These are phyloP conservation scores for Trichoderma virens DNA, from an alignment of 495 filamentous ascomycete species.

Conservation along the genomic window DNA sequence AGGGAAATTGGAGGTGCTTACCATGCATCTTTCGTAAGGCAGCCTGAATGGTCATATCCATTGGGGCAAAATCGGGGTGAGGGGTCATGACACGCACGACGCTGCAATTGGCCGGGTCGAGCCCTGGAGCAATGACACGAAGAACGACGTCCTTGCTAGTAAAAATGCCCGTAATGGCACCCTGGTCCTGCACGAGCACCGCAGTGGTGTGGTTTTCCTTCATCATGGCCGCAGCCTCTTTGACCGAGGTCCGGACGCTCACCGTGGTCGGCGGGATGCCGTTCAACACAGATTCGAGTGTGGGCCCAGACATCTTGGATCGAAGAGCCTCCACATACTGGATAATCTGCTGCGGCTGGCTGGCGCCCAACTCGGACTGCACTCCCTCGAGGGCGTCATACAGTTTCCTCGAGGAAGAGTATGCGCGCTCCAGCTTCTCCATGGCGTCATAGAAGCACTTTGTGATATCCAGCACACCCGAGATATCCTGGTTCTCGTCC, in stretches of 20 bases:
- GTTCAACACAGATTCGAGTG: slow-evolving; percentile 87
- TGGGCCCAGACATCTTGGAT: slow-evolving; percentile 95
- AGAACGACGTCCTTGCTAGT: slow-evolving; percentile 99
- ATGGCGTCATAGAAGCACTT: slow-evolving; percentile 99
- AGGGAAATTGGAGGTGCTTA: slow-evolving; percentile 32
- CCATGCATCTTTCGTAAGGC: slow-evolving; percentile 98
- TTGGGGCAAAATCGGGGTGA: slow-evolving; percentile 95
- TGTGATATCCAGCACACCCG: slow-evolving; percentile 95
- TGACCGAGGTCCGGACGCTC: slow-evolving; percentile 89
- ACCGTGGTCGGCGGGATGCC: slow-evolving; percentile 90
- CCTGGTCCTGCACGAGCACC: slow-evolving; percentile 91
- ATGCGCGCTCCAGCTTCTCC: slow-evolving; percentile 97
- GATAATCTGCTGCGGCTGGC: slow-evolving; percentile 95
- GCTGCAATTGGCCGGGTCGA: slow-evolving; percentile 91
- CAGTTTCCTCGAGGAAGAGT: slow-evolving; percentile 89
- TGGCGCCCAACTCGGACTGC: slow-evolving; percentile 94
- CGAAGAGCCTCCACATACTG: slow-evolving; percentile 95
- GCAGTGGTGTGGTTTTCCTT: slow-evolving; percentile 98
- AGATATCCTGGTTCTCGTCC: slow-evolving; percentile 99
- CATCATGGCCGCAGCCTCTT: slow-evolving; percentile 90
- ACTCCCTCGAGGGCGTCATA: slow-evolving; percentile 98
- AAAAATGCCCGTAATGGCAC: slow-evolving; percentile 96
- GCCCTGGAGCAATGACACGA: slow-evolving; percentile 91
- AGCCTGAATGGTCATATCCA: slow-evolving; percentile 98
- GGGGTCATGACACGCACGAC: slow-evolving; percentile 98